Base-by-base conservation (phyloP, 2,329 filamentous ascomycete genomes). In the Aspergillus brasiliensis region DNA sequence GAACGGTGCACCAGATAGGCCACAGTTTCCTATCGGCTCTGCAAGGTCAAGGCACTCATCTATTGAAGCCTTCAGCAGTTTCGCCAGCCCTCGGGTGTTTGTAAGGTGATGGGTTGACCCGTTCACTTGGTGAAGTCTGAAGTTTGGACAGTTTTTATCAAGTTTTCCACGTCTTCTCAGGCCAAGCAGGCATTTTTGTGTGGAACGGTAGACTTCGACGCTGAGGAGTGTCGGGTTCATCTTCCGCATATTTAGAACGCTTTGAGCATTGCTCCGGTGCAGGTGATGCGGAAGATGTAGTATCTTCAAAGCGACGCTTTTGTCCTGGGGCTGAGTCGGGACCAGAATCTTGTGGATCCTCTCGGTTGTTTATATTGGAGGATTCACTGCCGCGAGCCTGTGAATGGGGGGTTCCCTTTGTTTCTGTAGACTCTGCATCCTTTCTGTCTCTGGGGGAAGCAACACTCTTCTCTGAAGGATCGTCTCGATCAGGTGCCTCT, bases 1-100 rank as follows among this genome's bases (percentile, higher is more conserved):
- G 60, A 74, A 73, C 5, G 67, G 67, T 2, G 67, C 69, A 4
- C 72, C 69, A 25, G 59, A 71, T 19, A 64, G 4, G 8, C 71
- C 70, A 53, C 66, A 69, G 5, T 8, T 10, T 11, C 68, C 65
- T n/a, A 71, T 51, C n/a, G 70, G 69, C 0, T 10, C 56, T 67
- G 47, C 67, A 71, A 15, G 57, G 52, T 71, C 65, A 46, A 74
- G 58, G 15, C n/a, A n/a, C n/a, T n/a, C n/a, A n/a, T n/a, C n/a
- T n/a, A 71, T 60, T 28, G 27, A 8, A 28, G 8, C 1, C 27
- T 72, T 72, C 1, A 72, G 17, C 23, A 58, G 34, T 11, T 46
- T 48, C 7, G 72, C 59, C 17, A 73, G 49, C 10, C 46, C 21
- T n/a, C 55, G 31, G 0, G 59, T 37, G 5, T 56, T 55, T 49